Base-by-base conservation (phyloP, 805 yeast species). In the Maudiozyma barnettii region DNA sequence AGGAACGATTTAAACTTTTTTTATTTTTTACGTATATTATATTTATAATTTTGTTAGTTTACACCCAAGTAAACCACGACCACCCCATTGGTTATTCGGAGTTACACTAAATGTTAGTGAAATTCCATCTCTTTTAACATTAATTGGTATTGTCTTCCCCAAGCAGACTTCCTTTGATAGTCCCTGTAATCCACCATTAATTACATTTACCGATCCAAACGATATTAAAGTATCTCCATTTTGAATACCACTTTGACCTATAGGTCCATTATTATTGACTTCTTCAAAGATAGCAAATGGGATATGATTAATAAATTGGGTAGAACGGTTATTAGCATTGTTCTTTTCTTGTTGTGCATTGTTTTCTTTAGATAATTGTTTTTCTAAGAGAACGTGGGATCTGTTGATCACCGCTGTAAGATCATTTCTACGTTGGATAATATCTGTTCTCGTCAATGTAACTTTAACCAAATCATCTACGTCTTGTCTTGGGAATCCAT, bases 401-500 rank as follows among this genome's bases (percentile, higher is more conserved):
- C 18, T 14, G n/a, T 33, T 33, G 18, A 33, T 33, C n/a, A 33
- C 36, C 13, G 18, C 14, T 18, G 7, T 36, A 1, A 36, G 70
- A 64, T 91, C 97, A 57, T 88, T 90, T 49, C 82, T 71, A 14
- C 36, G 36, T 33, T 33, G 36, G n/a, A 33, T 33, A 30, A 90
- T 78, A 56, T 75, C 76, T 9, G 79, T 75, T 49, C 96, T 68
- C 1, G 81, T 59, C 9, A 75, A 61, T 45, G 95, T 68, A 12
- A 88, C 71, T 45, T 75, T 75, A 2, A 88, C 78, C 4, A 91
- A 14, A 14, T 33, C 84, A 57, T 91, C 95, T 23, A 91, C 73
- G 58, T 91, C 97, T 16, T 71, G 63, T 39, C 97, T 68, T 0
- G 99, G 99, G 56, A 77, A 91, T 19, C 97, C 96, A 58, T 91